Evolutionary conservation across 2,329 filamentous ascomycete species (phyloP).

Genomic region (Septoria linicola): DNA sequence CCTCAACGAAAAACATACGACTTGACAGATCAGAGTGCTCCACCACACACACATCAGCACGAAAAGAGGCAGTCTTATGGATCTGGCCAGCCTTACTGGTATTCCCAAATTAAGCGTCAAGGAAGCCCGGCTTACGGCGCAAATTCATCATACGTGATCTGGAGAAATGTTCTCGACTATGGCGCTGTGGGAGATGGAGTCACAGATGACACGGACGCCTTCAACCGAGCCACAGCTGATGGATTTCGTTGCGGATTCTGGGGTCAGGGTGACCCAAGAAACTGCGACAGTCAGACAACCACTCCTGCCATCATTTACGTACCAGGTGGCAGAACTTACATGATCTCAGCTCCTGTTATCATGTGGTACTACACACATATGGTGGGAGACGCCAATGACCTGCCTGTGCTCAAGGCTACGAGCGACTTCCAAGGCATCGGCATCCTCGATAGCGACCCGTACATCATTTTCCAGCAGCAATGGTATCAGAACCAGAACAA

Average conservation of each 20-base stretch:
- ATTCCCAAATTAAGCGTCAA: constrained; percentile 44
- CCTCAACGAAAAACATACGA: constrained; percentile 3
- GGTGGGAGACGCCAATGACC: constrained; percentile 71
- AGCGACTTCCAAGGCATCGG: constrained; percentile 36
- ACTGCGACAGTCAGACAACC: constrained; percentile 77
- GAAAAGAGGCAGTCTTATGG: constrained; percentile 30
- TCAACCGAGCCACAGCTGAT: constrained; percentile 37
- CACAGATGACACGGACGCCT: constrained; percentile 74
- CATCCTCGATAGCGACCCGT: constrained; percentile 37
- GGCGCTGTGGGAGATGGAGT: constrained; percentile 57
- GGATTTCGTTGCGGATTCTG: constrained; percentile 33
- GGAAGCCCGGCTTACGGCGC: constrained; percentile 41
- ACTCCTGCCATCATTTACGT: constrained; percentile 88
- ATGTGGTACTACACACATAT: constrained; percentile 94
- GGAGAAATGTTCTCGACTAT: constrained; percentile 49
- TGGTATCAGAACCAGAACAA: constrained; percentile 42
- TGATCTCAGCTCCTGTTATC: constrained; percentile 74
- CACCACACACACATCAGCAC: constrained; percentile 24
- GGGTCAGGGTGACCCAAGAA: constrained; percentile 8
- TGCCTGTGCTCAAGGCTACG: constrained; percentile 58
- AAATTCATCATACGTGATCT: constrained; percentile 45
- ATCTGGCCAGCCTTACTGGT: constrained; percentile 41
- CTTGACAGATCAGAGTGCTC: constrained; percentile 1
- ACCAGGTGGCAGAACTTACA: constrained; percentile 74
- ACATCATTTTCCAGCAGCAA: constrained; percentile 35